These are phyloP conservation scores for Lipomyces sp. DNA, from an alignment of 805 yeast genomes.

Conservation along the genomic window DNA sequence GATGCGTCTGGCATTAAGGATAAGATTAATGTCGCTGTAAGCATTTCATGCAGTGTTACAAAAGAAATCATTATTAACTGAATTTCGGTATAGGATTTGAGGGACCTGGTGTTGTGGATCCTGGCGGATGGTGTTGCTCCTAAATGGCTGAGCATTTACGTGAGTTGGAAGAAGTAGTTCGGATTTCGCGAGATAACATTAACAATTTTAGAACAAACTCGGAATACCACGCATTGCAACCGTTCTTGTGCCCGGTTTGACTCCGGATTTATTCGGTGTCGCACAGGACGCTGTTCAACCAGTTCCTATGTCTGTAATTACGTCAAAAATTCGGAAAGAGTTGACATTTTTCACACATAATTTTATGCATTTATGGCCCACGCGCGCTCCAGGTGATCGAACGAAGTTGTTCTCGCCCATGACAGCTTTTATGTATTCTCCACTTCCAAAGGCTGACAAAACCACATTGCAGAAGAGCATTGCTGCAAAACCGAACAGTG, in stretches of 20 bases:
- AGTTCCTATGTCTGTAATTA: not conserved
- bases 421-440: constrained; percentile 60
- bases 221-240: constrained; percentile 60
- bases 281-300: constrained; percentile 26
- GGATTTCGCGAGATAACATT: constrained; percentile 2
- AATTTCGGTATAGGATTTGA: constrained; percentile 47
- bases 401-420: constrained; percentile 60
- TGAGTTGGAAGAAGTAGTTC: constrained; percentile 2
- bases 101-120: constrained; percentile 54
- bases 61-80: not conserved
- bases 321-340: constrained; percentile 10
- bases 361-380: constrained; percentile 55
- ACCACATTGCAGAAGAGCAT: constrained; percentile 46
- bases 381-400: constrained; percentile 69
- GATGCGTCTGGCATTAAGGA: constrained; percentile 21
- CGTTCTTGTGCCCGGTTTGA: constrained; percentile 69
- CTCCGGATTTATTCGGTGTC: constrained; percentile 52
- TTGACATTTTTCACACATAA: constrained; percentile 48
- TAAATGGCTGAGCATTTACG: constrained; percentile 53
- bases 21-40: constrained; percentile 35
- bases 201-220: constrained; percentile 48
- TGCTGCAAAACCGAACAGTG: constrained; percentile 41
- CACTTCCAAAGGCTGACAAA: constrained; percentile 62
- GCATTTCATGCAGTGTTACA: constrained; percentile 24
- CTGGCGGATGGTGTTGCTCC: constrained; percentile 54